Conservation (phyloP, 495 filamentous ascomycete species). For the Cairneyella variabilis region DNA sequence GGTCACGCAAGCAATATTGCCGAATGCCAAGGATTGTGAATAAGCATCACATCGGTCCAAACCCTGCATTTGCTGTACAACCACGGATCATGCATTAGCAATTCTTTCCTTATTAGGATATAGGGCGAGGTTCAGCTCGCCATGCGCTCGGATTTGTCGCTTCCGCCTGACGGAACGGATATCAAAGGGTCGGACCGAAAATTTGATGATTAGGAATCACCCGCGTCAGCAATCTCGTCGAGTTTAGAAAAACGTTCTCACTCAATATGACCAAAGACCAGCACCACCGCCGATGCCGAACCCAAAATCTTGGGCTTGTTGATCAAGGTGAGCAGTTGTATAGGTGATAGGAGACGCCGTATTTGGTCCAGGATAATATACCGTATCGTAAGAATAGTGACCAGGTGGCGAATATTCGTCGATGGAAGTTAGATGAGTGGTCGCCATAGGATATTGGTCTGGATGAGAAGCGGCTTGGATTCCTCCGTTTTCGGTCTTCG, state of each 20-base stretch:
- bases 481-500: background rate
- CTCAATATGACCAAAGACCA: conserved; percentile 17
- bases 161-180: too few relatives aligned
- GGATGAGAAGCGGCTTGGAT: background rate
- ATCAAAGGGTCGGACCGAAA: too few relatives aligned
- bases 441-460: conserved; percentile 11
- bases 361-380: conserved; percentile 7
- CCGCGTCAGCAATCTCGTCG: too few relatives aligned
- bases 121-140: background rate
- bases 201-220: too few relatives aligned
- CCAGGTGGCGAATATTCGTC: conserved; percentile 13
- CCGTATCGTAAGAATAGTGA: conserved; percentile 18
- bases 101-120: background rate
- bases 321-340: background rate
- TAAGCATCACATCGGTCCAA: too few relatives aligned
- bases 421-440: background rate
- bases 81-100: background rate
- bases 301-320: conserved; percentile 14
- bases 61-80: too few relatives aligned
- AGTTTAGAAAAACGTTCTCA: too few relatives aligned
- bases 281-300: conserved; percentile 7
- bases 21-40: too few relatives aligned
- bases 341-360: conserved; percentile 9
- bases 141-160: background rate
- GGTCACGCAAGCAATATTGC: too few relatives aligned